A percentile compares a stretch with the other conserved stretches of the same genome.
These are phyloP conservation scores for Boletus sp. DNA, from an alignment of 768 basidiomycete species.

Conservation along the genomic window DNA sequence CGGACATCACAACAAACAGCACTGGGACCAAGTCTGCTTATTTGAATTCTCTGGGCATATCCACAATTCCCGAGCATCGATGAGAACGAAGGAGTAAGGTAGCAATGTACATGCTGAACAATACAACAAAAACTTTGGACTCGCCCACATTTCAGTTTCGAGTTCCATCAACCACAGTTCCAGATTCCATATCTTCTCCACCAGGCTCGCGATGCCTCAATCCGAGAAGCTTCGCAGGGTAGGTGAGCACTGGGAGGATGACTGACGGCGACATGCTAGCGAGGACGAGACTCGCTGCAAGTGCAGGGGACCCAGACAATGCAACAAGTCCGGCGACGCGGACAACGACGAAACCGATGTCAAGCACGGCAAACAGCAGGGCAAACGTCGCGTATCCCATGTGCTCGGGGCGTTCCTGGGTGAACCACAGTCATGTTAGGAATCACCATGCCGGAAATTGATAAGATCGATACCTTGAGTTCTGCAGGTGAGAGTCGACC, in stretches of 20 bases:
- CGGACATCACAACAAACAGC: too few species aligned
- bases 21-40: too few species aligned
- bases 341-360: constrained; percentile 14
- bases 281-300: constrained; percentile 11
- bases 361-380: constrained; percentile 2
- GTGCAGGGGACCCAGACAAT: constrained; percentile 8
- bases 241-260: neutral
- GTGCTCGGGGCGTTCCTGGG: constrained; percentile 10
- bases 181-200: neutral
- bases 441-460: neutral
- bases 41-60: too few species aligned
- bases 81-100: too few species aligned
- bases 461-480: constrained; percentile 15
- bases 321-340: constrained; percentile 15
- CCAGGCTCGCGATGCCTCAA: neutral
- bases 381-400: constrained; percentile 4
- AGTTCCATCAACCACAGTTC: neutral
- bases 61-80: too few species aligned
- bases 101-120: too few species aligned
- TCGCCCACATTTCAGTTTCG: too few species aligned
- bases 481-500: constrained; percentile 19
- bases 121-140: too few species aligned
- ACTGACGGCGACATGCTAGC: constrained; percentile 1
- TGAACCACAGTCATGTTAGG: neutral
- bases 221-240: neutral